A percentile compares a stretch with the other conserved stretches of the same genome.
Evolutionary conservation across 1,139 yeast genomes (phyloP).

Genomic region (Geotrichum macrosporum): DNA sequence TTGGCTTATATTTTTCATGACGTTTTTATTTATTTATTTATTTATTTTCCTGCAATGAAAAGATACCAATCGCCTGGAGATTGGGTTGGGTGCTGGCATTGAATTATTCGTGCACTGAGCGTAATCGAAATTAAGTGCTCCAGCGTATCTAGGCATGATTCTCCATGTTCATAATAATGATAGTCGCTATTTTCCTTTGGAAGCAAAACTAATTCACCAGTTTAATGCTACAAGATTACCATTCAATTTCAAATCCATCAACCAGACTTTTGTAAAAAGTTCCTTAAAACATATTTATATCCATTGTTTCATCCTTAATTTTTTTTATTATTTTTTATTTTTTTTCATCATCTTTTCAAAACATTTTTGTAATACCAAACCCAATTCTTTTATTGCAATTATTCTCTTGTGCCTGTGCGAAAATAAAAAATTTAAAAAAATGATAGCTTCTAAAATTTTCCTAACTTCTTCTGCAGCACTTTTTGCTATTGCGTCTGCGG

Average conservation of each 20-base stretch:
- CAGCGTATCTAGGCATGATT: background rate
- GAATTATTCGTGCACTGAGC: background rate
- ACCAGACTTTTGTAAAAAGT: too few species aligned
- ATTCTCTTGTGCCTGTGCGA: conserved; percentile 16
- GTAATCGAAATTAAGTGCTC: background rate
- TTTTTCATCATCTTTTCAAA: too few species aligned
- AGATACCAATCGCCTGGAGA: too few species aligned
- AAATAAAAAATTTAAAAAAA: too few species aligned
- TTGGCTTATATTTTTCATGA: too few species aligned
- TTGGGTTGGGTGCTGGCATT: too few species aligned
- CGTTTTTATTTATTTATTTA: too few species aligned
- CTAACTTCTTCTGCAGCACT: conserved; percentile 17
- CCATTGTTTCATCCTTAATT: conserved; percentile 5
- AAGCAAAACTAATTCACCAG: background rate
- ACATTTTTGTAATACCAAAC: too few species aligned
- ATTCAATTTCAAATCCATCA: background rate
- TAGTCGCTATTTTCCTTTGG: background rate
- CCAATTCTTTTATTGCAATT: background rate
- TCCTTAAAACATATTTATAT: background rate
- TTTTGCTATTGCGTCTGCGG: conserved; percentile 13
- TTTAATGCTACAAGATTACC: background rate
- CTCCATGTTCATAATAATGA: background rate
- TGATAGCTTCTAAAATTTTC: conserved; percentile 22
- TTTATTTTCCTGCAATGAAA: too few species aligned
- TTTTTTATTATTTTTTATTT: too few species aligned